Percentiles rank a stretch among this genome's conserved stretches.
These are phyloP conservation scores for Escovopsis sp. DNA, from an alignment of 2,329 filamentous ascomycete genomes.

Conservation along the genomic window DNA sequence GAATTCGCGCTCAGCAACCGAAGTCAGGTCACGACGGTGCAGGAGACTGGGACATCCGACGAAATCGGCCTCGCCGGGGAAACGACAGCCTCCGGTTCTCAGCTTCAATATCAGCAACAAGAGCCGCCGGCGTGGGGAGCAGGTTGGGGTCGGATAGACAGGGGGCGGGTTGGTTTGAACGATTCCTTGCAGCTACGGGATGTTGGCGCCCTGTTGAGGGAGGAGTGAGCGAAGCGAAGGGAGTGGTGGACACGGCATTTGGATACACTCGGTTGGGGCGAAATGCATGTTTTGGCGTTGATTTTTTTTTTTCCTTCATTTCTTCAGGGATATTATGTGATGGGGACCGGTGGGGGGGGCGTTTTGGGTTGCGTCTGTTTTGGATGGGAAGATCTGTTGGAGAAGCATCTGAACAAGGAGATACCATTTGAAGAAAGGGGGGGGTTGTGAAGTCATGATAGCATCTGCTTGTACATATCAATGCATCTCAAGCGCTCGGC, in stretches of 20 bases:
- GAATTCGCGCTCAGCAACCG: conserved; percentile 20
- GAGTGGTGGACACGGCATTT: not conserved
- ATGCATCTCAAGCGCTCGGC: too few species aligned
- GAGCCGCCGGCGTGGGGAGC: conserved; percentile 16
- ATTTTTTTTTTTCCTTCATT: not conserved
- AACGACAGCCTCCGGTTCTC: not conserved
- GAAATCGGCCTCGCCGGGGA: conserved; percentile 4
- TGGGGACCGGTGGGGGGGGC: not conserved
- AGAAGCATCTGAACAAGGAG: too few species aligned
- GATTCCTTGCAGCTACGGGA: conserved; percentile 6
- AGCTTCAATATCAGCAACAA: conserved; percentile 3
- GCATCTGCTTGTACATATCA: too few species aligned
- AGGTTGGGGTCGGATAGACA: conserved; percentile 17
- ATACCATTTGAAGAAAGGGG: too few species aligned
- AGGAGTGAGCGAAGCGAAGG: not conserved
- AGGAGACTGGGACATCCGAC: conserved; percentile 10
- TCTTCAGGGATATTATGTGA: not conserved
- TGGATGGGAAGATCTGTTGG: not conserved
- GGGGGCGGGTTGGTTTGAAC: conserved; percentile 13
- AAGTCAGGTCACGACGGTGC: conserved; percentile 6
- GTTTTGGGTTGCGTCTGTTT: not conserved
- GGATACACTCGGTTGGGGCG: not conserved
- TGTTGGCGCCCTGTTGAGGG: conserved; percentile 6
- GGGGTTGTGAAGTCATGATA: too few species aligned
- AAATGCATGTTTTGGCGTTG: not conserved